Conservation (phyloP, 2,329 filamentous ascomycete species). For the Fusarium citri region DNA sequence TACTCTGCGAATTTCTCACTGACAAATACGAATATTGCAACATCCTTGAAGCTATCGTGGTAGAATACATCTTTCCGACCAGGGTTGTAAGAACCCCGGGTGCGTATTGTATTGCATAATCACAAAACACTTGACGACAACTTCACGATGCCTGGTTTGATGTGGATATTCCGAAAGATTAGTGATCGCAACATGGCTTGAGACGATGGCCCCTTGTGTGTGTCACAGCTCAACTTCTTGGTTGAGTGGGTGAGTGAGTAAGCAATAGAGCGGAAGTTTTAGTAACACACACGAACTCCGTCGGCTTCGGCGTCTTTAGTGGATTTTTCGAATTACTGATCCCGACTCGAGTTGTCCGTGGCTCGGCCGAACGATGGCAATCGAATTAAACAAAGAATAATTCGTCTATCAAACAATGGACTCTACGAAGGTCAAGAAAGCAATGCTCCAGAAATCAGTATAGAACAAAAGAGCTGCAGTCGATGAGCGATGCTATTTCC, state of each 20-base stretch:
- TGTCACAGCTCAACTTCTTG: neutral
- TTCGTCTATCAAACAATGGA: neutral
- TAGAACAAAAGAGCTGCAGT: neutral
- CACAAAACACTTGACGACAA: neutral
- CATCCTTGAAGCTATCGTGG: neutral
- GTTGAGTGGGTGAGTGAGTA: neutral
- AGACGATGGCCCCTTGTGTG: neutral
- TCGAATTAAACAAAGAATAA: neutral
- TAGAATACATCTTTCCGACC: neutral
- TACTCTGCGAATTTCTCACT: neutral
- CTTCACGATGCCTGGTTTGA: neutral
- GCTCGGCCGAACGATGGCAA: neutral
- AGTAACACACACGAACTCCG: neutral
- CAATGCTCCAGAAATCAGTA: neutral
- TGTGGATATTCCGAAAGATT: neutral
- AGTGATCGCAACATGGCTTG: neutral
- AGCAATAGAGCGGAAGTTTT: slow-evolving; percentile 3
- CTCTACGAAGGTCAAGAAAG: neutral
- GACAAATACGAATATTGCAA: neutral
- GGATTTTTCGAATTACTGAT: slow-evolving; percentile 16
- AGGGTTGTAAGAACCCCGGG: neutral
- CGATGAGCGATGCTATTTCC: neutral
- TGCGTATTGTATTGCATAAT: neutral
- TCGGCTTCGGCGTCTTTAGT: neutral
- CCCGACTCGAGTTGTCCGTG: neutral